Evolutionary conservation across 805 yeast species (phyloP), one percentile per base, ranked within the genome.

Genomic region (Debaryomyces maramus): DNA sequence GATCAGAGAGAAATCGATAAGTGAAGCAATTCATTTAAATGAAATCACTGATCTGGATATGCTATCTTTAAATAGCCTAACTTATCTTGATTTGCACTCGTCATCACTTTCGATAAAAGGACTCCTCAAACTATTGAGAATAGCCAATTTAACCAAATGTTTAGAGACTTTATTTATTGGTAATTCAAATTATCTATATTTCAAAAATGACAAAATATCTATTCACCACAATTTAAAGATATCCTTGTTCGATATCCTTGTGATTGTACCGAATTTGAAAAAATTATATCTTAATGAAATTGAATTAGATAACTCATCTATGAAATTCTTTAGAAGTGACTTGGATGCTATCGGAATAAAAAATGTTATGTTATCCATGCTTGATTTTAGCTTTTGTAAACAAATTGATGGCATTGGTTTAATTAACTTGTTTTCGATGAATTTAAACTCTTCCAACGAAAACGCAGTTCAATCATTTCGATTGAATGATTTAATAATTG

Each of bases 71-170:
- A 34, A 45, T 14, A 30, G 38, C 4, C 43, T 70, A n/a, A 18
- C 39, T 3, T 44, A 46, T 4, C 53, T 69, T n/a, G 75, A 59
- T 32, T 64, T 75, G 34, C 70, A 68, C 32, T 60, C 60, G 30
- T 63, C 68, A 36, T 70, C 70, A 30, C 60, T 72, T 27, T 65
- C 73, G 18, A 67, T 48, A 36, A 68, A 63, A 27, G 70, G 67
- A 32, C 60, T 72, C 39, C 56, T 68, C 33, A 65, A 62, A 46
- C 58, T 73, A 4, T 65, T 71, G 27, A 60, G 56, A 5, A 62
- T 55, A 27, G 61, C 63, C 31, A 39, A 47, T 52, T 55, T 16
- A 58, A 58, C 10, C 59, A 58, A 46, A 53, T 60, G 20, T 48
- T 55, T 56, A 56, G 53, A 30, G 58, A 58, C 43, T 53, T 61